These are phyloP conservation scores for Hylodesmum podocarpum DNA, from an alignment of 306 rosid genomes.

Conservation along the genomic window DNA sequence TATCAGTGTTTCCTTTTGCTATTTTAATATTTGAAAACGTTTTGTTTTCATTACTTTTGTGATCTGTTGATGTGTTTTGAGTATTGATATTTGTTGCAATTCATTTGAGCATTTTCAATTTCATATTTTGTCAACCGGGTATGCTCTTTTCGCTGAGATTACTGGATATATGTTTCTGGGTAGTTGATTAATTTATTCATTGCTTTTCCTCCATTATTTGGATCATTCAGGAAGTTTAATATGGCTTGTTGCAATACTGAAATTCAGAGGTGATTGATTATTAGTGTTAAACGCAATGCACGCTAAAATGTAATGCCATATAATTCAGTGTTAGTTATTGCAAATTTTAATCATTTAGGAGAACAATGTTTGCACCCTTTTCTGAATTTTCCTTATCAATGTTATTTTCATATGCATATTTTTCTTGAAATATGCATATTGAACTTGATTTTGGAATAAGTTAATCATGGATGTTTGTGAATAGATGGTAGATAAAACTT, in stretches of 20 bases:
- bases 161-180: slow-evolving; percentile 41
- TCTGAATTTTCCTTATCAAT: slow-evolving; percentile 26
- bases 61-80: slow-evolving; percentile 44
- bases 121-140: slow-evolving; percentile 26
- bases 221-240: slow-evolving; percentile 21
- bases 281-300: slow-evolving; percentile 33
- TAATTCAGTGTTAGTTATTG: slow-evolving; percentile 30
- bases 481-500: slow-evolving; percentile 20
- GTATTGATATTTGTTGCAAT: slow-evolving; percentile 36
- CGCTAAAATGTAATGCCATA: slow-evolving; percentile 27
- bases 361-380: slow-evolving; percentile 36
- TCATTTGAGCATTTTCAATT: slow-evolving; percentile 33
- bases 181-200: slow-evolving; percentile 29
- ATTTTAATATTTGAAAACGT: slow-evolving; percentile 13
- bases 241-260: slow-evolving; percentile 21
- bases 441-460: slow-evolving; percentile 29
- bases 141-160: slow-evolving; percentile 36
- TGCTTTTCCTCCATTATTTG: slow-evolving; percentile 15
- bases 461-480: slow-evolving; percentile 15
- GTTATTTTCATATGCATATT: background rate
- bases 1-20: slow-evolving; percentile 29
- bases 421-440: slow-evolving; percentile 14
- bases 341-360: slow-evolving; percentile 26
- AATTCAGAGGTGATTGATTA: slow-evolving; percentile 34
- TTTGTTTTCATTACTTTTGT: slow-evolving; percentile 22